Evolutionary conservation across 768 basidiomycete genomes (phyloP).

Genomic region (Naematelia encephala): DNA sequence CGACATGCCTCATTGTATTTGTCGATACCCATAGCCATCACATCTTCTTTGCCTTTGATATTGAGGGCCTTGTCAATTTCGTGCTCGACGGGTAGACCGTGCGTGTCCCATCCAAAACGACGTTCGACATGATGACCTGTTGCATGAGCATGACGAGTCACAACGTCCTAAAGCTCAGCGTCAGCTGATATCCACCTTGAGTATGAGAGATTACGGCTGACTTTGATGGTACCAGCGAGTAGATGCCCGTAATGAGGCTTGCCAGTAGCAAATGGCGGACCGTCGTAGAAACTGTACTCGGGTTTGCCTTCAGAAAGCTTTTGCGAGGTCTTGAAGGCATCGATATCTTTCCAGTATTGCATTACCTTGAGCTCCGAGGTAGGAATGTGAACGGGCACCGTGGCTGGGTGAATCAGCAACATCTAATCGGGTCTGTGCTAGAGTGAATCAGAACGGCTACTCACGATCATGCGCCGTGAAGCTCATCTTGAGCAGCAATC

Average conservation of each 20-base stretch:
- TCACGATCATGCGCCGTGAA: slow-evolving; percentile 35
- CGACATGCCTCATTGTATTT: slow-evolving; percentile 97
- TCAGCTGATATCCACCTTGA: slow-evolving; percentile 7
- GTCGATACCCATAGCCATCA: slow-evolving; percentile 91
- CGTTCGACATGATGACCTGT: slow-evolving; percentile 88
- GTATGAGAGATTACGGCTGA: slow-evolving; percentile 16
- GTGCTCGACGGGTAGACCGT: slow-evolving; percentile 97
- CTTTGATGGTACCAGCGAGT: slow-evolving; percentile 59
- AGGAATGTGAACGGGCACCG: slow-evolving; percentile 44
- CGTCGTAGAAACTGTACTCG: slow-evolving; percentile 92
- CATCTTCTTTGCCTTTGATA: slow-evolving; percentile 89
- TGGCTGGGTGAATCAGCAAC: slow-evolving; percentile 19
- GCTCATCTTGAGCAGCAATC: slow-evolving; percentile 22
- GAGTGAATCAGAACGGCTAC: background rate
- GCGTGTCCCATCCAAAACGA: slow-evolving; percentile 98
- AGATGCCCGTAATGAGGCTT: slow-evolving; percentile 94
- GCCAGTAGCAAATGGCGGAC: slow-evolving; percentile 95
- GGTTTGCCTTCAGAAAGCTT: slow-evolving; percentile 88
- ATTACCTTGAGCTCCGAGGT: slow-evolving; percentile 67
- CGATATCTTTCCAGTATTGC: slow-evolving; percentile 89
- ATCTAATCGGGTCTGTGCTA: background rate
- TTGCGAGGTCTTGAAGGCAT: slow-evolving; percentile 91
- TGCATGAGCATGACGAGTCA: slow-evolving; percentile 90
- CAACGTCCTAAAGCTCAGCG: slow-evolving; percentile 73
- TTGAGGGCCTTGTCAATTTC: slow-evolving; percentile 96